These are phyloP conservation scores for Claviceps humidiphila DNA, from an alignment of 2,329 filamentous ascomycete genomes.

Conservation along the genomic window DNA sequence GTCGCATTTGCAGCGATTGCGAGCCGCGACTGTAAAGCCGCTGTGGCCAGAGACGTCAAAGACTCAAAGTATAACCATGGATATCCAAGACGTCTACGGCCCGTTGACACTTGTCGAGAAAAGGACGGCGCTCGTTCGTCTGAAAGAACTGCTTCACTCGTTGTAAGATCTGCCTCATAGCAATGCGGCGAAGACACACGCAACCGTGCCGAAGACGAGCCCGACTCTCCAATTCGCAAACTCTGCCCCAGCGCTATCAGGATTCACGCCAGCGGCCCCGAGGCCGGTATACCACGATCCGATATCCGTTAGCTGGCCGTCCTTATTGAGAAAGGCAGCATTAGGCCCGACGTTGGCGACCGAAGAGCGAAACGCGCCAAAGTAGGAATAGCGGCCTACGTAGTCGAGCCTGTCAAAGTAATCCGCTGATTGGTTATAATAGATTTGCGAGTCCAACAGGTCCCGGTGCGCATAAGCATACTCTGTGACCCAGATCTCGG, in stretches of 20 bases:
- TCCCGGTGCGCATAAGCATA: constrained; percentile 49
- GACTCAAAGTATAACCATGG: too few species aligned
- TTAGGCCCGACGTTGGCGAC: constrained; percentile 65
- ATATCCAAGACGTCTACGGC: too few species aligned
- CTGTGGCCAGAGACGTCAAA: too few species aligned
- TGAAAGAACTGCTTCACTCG: too few species aligned
- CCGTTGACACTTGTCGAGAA: too few species aligned
- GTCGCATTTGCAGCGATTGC: too few species aligned
- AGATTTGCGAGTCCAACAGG: constrained; percentile 44
- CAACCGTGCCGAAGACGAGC: constrained; percentile 1
- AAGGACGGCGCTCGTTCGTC: too few species aligned
- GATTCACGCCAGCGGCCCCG: constrained; percentile 29
- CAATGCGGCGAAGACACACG: constrained; percentile 1
- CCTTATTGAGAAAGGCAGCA: constrained; percentile 53
- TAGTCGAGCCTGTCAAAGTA: constrained; percentile 48
- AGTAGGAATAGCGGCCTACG: constrained; percentile 59
- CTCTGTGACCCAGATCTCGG: constrained; percentile 66
- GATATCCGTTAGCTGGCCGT: constrained; percentile 60
- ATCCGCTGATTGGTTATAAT: constrained; percentile 52
- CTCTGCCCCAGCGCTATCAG: constrained; percentile 13
- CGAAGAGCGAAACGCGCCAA: constrained; percentile 57
- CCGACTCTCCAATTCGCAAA: not conserved
- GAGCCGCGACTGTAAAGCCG: too few species aligned
- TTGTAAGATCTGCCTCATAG: not conserved
- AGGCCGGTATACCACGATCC: constrained; percentile 64